Base-by-base conservation (phyloP, 345 rosid species). In the Eutrema heterophyllum region DNA sequence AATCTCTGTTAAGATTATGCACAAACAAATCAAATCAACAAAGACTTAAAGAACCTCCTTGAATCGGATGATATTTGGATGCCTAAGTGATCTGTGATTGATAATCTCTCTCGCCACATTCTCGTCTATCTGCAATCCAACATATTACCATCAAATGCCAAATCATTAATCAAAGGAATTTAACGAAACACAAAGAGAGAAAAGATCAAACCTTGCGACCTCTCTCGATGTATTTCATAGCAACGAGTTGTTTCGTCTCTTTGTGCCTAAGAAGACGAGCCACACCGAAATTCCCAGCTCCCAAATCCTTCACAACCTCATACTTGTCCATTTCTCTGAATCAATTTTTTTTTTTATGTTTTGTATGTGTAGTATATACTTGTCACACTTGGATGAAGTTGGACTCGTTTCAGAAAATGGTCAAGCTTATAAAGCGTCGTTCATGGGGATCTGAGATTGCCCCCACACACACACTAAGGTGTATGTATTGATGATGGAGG, bases 91-190 rank as follows among this genome's bases (percentile, higher is more conserved):
- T 83, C 98, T 84, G 84, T 93, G 98, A 81, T 90, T 93, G 61
- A 90, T 90, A 58, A 93, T 93, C 89, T 93, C 98, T 74, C 97
- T 87, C 1, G 93, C 97, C 15, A 93, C 98, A 71, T 93, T 90
- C 86, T 93, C 97, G 66, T 93, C 98, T 39, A 90, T 89, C 98
- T 90, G 51, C 64, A 77, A 16, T 9, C 24, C 12, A 49, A 61
- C 49, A 11, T 14, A 7, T 2, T 5, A 54, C 70, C 36, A 56
- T 65, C 66, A 74, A 64, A 27, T 7, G 16, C 64, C 64, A 43
- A 50, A 27, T 30, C 68, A 3, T 36, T 0, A 36, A 36, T 15
- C 11, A 53, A 32, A 13, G 36, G 41, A 24, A n/a, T n/a, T n/a
- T n/a, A n/a, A n/a, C n/a, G n/a, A n/a, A 70, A 70, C 36, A 12